Conservation (phyloP, 768 basidiomycete genomes). For the Kwoniella dejecticola region DNA sequence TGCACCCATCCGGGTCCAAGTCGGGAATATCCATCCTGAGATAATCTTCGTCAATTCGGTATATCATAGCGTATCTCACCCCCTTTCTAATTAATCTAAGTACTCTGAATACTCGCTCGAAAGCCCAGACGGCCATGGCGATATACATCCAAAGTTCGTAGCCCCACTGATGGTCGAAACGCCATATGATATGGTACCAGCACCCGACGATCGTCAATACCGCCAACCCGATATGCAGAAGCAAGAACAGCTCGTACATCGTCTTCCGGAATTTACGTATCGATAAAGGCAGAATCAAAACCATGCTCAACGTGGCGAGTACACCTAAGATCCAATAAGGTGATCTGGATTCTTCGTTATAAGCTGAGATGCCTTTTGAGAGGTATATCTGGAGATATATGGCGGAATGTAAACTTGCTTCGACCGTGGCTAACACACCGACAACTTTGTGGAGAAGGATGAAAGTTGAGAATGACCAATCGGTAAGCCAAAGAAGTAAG, state of each 20-base stretch:
- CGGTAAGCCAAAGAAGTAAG: slow-evolving; percentile 23
- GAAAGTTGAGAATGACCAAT: slow-evolving; percentile 28
- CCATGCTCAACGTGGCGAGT: slow-evolving; percentile 14
- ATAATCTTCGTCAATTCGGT: slow-evolving; percentile 2
- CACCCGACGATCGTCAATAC: slow-evolving; percentile 18
- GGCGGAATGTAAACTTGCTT: slow-evolving; percentile 12
- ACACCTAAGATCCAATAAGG: slow-evolving; percentile 27
- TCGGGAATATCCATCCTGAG: background rate
- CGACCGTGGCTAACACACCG: slow-evolving; percentile 10
- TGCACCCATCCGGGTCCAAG: background rate
- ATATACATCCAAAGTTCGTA: slow-evolving; percentile 24
- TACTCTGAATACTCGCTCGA: slow-evolving; percentile 14
- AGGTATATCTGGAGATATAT: slow-evolving; percentile 2
- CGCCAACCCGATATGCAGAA: slow-evolving; percentile 22
- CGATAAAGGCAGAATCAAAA: slow-evolving; percentile 12
- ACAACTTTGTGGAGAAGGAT: slow-evolving; percentile 23
- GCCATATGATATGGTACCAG: slow-evolving; percentile 22
- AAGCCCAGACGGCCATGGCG: slow-evolving; percentile 20
- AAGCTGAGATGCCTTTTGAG: background rate
- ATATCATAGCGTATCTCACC: background rate
- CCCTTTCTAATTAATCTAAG: slow-evolving; percentile 5
- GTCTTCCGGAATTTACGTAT: slow-evolving; percentile 5
- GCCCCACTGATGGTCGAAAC: slow-evolving; percentile 15
- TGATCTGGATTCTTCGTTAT: background rate
- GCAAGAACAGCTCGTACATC: slow-evolving; percentile 25